A percentile compares a stretch with the other conserved stretches of the same genome.
These are phyloP conservation scores for Podosphaera fusca DNA, from an alignment of 2,329 filamentous ascomycete species.

Conservation along the genomic window DNA sequence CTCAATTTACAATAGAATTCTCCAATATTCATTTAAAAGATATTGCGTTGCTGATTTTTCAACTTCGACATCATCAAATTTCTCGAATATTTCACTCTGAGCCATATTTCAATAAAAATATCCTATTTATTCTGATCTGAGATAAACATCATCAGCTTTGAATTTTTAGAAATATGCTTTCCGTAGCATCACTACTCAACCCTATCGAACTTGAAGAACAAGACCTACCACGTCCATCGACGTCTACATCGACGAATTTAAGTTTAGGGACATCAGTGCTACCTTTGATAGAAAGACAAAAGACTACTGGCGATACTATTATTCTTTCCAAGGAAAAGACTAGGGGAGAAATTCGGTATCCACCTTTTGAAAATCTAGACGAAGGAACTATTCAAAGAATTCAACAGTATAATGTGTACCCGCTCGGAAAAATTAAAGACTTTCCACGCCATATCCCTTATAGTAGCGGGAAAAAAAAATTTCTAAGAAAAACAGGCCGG, in stretches of 20 bases:
- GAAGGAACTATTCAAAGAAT: constrained; percentile 33
- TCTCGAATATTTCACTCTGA: too few species aligned
- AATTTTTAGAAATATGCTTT: constrained; percentile 27
- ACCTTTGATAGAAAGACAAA: constrained; percentile 24
- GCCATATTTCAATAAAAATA: too few species aligned
- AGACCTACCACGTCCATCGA: constrained; percentile 7
- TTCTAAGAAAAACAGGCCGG: constrained; percentile 63
- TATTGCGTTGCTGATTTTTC: too few species aligned
- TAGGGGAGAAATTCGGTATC: constrained; percentile 48
- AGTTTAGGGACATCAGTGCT: constrained; percentile 3
- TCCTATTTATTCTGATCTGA: too few species aligned
- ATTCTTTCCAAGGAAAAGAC: constrained; percentile 36
- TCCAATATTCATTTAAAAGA: too few species aligned
- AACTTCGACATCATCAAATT: too few species aligned
- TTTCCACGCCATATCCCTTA: constrained; percentile 68
- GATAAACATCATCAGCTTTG: constrained; percentile 6
- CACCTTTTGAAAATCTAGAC: constrained; percentile 46
- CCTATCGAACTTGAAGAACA: constrained; percentile 22
- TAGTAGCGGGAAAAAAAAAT: constrained; percentile 80
- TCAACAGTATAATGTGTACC: constrained; percentile 38
- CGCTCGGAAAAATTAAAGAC: constrained; percentile 36
- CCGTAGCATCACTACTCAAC: constrained; percentile 43
- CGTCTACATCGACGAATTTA: not conserved
- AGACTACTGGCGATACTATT: constrained; percentile 40
- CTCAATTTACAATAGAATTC: too few species aligned